These are phyloP conservation scores for Alternaria ethzedia DNA, from an alignment of 2,329 filamentous ascomycete genomes.

Conservation along the genomic window DNA sequence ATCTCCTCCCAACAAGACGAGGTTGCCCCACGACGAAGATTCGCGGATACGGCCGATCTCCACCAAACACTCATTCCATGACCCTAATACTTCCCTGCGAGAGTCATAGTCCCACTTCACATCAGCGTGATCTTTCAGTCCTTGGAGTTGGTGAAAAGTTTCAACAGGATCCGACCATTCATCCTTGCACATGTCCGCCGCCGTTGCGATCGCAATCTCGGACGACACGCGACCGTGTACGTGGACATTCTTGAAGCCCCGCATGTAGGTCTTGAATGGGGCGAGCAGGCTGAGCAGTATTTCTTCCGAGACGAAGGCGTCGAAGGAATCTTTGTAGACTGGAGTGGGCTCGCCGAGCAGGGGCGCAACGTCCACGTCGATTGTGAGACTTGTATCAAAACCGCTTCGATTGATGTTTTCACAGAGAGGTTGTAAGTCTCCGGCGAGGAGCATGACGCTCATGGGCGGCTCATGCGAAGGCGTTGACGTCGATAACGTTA, in stretches of 20 bases:
- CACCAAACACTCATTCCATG: accelerated
- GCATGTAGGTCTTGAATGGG: background rate
- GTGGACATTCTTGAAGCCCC: background rate
- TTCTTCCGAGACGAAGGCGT: background rate
- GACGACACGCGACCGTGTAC: background rate
- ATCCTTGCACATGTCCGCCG: background rate
- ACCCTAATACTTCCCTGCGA: background rate
- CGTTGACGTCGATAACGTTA: background rate
- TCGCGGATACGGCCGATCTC: background rate
- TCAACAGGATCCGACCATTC: background rate
- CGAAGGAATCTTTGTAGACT: background rate
- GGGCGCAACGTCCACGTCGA: background rate
- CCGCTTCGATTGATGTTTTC: background rate
- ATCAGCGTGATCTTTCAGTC: background rate
- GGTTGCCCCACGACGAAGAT: background rate
- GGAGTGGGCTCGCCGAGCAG: background rate
- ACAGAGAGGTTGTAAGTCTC: accelerated
- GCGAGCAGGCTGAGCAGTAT: background rate
- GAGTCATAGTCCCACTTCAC: background rate
- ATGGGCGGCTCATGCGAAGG: background rate
- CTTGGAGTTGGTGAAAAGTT: background rate
- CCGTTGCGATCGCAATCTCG: background rate
- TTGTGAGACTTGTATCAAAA: accelerated
- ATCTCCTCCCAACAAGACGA: background rate
- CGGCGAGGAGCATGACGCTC: background rate